Percentiles rank a stretch among this genome's conserved stretches.
Evolutionary conservation across 83 land plant species (phyloP).

Genomic region (Larix sibirica): DNA sequence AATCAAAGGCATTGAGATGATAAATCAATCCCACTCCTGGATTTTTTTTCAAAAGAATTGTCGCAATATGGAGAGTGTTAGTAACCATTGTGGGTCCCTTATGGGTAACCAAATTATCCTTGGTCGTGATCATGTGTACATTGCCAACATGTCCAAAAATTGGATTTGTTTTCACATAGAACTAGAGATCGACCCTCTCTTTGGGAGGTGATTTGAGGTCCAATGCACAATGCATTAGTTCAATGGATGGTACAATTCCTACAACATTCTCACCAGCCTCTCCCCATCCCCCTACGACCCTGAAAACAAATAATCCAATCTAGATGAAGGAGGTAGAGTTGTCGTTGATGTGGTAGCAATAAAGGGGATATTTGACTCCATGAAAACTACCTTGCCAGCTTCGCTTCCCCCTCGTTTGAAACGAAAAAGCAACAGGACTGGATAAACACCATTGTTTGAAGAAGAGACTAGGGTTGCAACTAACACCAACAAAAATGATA

Average conservation of each 20-base stretch:
- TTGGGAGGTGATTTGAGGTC: constrained; percentile 44
- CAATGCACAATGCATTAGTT: constrained; percentile 60
- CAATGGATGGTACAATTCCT: constrained; percentile 59
- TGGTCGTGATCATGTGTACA: constrained; percentile 45
- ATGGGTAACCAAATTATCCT: constrained; percentile 67
- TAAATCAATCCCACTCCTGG: constrained; percentile 74
- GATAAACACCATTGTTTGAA: background rate
- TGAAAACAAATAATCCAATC: constrained; percentile 67
- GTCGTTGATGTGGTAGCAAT: constrained; percentile 18
- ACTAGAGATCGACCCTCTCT: constrained; percentile 42
- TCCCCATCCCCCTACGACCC: constrained; percentile 62
- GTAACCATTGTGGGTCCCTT: constrained; percentile 78
- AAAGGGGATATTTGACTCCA: constrained; percentile 42
- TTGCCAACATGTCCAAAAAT: constrained; percentile 37
- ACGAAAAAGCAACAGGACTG: background rate
- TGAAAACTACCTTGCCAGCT: constrained; percentile 23
- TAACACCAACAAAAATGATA: constrained; percentile 11
- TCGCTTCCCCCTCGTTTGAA: background rate
- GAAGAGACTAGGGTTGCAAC: background rate
- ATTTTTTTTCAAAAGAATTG: constrained; percentile 48
- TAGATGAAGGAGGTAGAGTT: constrained; percentile 18
- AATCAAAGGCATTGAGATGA: constrained; percentile 71
- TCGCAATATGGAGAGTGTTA: constrained; percentile 64
- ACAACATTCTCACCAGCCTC: constrained; percentile 34
- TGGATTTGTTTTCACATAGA: constrained; percentile 23